A percentile compares a stretch with the other conserved stretches of the same genome.
These are phyloP conservation scores for Hypoxylon subgilvum DNA, from an alignment of 495 filamentous ascomycete species.

Conservation along the genomic window DNA sequence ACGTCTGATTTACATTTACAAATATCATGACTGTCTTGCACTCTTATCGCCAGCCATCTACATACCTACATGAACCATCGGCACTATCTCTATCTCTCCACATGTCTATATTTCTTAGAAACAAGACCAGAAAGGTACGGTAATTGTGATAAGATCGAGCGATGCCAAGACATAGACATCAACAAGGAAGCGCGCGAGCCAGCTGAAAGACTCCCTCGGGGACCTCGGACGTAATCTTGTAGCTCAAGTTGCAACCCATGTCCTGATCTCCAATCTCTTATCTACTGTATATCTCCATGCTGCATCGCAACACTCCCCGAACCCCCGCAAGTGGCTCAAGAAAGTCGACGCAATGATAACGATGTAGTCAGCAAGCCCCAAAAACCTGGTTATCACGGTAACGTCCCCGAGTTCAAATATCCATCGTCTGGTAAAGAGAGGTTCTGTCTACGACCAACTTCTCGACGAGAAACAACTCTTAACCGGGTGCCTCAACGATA, in stretches of 20 bases:
- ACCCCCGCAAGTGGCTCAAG: constrained; percentile 24
- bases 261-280: constrained; percentile 6
- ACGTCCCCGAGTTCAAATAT: neutral
- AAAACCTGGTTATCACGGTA: neutral
- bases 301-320: no score
- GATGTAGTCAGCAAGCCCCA: neutral
- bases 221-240: constrained; percentile 9
- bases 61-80: no score
- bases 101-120: constrained; percentile 10
- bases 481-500: neutral
- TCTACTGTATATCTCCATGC: no score
- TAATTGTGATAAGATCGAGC: constrained; percentile 12
- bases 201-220: constrained; percentile 23
- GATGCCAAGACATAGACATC: constrained; percentile 17
- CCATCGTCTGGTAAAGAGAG: neutral
- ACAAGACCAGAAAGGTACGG: constrained; percentile 8
- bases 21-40: constrained; percentile 1
- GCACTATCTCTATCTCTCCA: constrained; percentile 27
- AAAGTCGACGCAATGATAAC: constrained; percentile 1
- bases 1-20: constrained; percentile 9
- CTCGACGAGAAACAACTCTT: neutral
- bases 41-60: constrained; percentile 25
- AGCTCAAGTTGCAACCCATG: constrained; percentile 2
- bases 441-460: neutral
- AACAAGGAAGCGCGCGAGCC: neutral